Evolutionary conservation across 78 protist genomes (phyloP).

Genomic region (Dictyostelium brefeldianum): DNA sequence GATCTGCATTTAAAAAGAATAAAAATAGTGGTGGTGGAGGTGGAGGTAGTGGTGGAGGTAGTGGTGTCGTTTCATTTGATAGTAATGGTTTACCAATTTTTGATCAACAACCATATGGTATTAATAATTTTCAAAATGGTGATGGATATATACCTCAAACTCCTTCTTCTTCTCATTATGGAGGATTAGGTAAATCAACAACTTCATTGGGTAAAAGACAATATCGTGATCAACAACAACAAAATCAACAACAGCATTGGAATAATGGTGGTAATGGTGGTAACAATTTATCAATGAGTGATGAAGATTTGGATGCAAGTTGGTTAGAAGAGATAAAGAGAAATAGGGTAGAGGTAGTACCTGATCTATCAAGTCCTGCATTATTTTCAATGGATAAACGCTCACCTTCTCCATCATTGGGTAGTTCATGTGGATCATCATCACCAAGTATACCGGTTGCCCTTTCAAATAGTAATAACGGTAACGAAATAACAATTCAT

Average conservation of each 20-base stretch:
- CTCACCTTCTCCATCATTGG: constrained; percentile 13
- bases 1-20: constrained; percentile 12
- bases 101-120: not conserved
- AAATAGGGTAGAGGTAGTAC: constrained; percentile 46
- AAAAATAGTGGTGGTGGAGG: not conserved
- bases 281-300: not conserved
- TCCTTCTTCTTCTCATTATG: not conserved
- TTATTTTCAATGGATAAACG: not conserved
- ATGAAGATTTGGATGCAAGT: constrained; percentile 28
- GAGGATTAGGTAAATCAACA: not conserved
- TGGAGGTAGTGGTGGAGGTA: not conserved
- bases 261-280: not conserved
- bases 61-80: not conserved
- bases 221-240: not conserved
- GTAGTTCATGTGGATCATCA: constrained; percentile 28
- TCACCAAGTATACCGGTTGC: not conserved
- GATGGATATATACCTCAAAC: not conserved
- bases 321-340: constrained; percentile 53
- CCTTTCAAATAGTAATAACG: not conserved
- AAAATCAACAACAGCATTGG: not conserved
- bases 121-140: not conserved
- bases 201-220: not conserved
- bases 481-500: not conserved
- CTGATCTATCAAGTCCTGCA: constrained; percentile 48
- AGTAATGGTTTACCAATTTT: not conserved